Evolutionary conservation across 2,329 filamentous ascomycete species (phyloP).

Genomic region (Decorospora gaudefroyi): DNA sequence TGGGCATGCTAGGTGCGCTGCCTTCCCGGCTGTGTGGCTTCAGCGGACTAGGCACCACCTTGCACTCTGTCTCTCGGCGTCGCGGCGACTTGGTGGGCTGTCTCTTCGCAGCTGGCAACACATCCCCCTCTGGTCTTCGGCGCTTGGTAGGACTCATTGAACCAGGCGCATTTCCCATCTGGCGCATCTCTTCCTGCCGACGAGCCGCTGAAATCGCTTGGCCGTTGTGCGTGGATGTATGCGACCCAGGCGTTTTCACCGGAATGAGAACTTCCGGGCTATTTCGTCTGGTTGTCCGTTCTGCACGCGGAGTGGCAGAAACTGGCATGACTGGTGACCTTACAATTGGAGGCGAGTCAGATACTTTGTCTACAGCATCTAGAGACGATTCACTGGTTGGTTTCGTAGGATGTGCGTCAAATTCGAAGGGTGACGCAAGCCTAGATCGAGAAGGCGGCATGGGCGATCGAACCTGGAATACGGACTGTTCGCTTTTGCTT

Average conservation of each 20-base stretch:
- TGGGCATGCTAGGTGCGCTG: conserved; percentile 23
- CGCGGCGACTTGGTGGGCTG: neutral
- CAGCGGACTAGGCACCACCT: neutral
- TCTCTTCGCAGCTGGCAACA: conserved; percentile 5
- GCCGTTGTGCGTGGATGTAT: neutral
- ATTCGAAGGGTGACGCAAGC: conserved; percentile 19
- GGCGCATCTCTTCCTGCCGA: neutral
- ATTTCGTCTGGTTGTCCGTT: conserved; percentile 1
- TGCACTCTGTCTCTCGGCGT: neutral
- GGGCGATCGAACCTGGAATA: neutral
- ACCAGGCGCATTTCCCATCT: neutral
- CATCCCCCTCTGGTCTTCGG: conserved; percentile 3
- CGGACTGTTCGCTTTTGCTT: neutral
- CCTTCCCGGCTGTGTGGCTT: conserved; percentile 12
- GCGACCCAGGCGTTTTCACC: conserved; percentile 1
- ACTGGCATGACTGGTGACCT: conserved; percentile 1
- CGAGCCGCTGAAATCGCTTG: neutral
- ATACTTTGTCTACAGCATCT: neutral
- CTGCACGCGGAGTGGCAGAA: neutral
- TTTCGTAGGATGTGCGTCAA: neutral
- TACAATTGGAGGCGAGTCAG: conserved; percentile 2
- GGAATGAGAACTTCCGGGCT: conserved; percentile 18
- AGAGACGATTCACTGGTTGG: neutral
- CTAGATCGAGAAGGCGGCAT: conserved; percentile 1
- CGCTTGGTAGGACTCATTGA: conserved; percentile 13